Base-by-base conservation (phyloP, 1,284 basidiomycete genomes). In the Phellopilus nigrolimitatus region DNA sequence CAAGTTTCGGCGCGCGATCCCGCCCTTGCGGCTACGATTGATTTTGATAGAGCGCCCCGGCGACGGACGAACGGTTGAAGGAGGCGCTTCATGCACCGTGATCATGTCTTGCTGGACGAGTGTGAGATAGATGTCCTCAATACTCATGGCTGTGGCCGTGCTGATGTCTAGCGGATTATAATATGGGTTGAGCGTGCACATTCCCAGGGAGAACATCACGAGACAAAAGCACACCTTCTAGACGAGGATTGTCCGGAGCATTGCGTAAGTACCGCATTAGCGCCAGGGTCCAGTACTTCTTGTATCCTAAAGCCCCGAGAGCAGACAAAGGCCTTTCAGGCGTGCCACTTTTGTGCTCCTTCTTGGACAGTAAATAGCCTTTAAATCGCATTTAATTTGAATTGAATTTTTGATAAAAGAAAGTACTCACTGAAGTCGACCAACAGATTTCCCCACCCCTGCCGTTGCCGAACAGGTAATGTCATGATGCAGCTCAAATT, bases 401-500 rank as follows among this genome's bases (percentile, higher is more conserved):
- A 33, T 39, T 41, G 15, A 13, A 28, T 52, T 21, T 39, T 33
- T 21, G 44, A 30, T 12, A 42, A 31, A 44, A 27, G n/a, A 7
- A 33, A 63, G 31, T 7, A 76, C 94, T 66, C 68, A 97, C 95
- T 98, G 70, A 97, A 97, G 68, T 92, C 97, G 64, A 97, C 97
- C 61, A 97, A 75, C 51, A 92, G 75, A 68, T 94, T 92, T 6
- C 94, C 94, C 92, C 93, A 97, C 0, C 94, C 94, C 64, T 90
- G 85, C 54, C 97, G 75, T 66, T 99, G 97, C 58, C 94, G 76
- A 34, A 98, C 89, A 0, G 97, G 97, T 36, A 99, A 71, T 8
- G 97, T 99, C 95, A 99, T 97, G 66, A 99, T 99, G 72, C 97
- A 99, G 68, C 92, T 97, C 58, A 99, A 84, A 69, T 99, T 99